A percentile compares a stretch with the other conserved stretches of the same genome.
These are phyloP conservation scores for Penicillium vulpinum DNA, from an alignment of 2,329 filamentous ascomycete genomes.

Conservation along the genomic window DNA sequence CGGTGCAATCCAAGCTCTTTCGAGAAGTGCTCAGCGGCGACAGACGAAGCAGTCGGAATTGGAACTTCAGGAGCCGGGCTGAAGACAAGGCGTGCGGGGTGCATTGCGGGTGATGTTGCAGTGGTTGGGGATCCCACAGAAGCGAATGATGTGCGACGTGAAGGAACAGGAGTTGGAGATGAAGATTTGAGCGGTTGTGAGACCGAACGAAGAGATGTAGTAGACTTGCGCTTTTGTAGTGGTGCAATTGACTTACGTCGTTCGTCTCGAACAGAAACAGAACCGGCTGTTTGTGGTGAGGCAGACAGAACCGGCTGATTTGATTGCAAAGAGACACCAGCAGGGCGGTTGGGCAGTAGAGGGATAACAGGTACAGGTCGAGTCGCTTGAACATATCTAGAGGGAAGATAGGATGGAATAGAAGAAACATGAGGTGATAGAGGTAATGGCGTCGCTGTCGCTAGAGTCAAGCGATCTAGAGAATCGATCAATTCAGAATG, in stretches of 20 bases:
- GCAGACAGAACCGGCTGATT: not conserved
- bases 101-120: slow-evolving; percentile 27
- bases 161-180: slow-evolving; percentile 34
- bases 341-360: slow-evolving; percentile 14
- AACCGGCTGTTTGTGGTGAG: slow-evolving; percentile 19
- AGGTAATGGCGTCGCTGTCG: slow-evolving; percentile 26
- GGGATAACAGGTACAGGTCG: not conserved
- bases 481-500: slow-evolving; percentile 22
- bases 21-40: slow-evolving; percentile 69
- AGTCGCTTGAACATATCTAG: not conserved
- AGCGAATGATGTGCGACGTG: slow-evolving; percentile 38
- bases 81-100: slow-evolving; percentile 27
- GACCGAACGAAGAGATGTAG: slow-evolving; percentile 39
- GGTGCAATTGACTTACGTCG: slow-evolving; percentile 35
- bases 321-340: slow-evolving; percentile 21
- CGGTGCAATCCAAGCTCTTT: slow-evolving; percentile 68
- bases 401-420: not conserved
- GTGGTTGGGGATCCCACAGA: slow-evolving; percentile 28
- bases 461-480: slow-evolving; percentile 32
- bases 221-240: slow-evolving; percentile 42
- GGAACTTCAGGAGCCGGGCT: slow-evolving; percentile 24
- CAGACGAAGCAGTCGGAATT: slow-evolving; percentile 50
- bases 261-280: slow-evolving; percentile 40
- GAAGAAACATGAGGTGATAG: slow-evolving; percentile 25
- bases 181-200: slow-evolving; percentile 28